phyloP scores from a whole-genome alignment of 192 early-diverging fungal species.

The Coemansia sp. region DNA sequence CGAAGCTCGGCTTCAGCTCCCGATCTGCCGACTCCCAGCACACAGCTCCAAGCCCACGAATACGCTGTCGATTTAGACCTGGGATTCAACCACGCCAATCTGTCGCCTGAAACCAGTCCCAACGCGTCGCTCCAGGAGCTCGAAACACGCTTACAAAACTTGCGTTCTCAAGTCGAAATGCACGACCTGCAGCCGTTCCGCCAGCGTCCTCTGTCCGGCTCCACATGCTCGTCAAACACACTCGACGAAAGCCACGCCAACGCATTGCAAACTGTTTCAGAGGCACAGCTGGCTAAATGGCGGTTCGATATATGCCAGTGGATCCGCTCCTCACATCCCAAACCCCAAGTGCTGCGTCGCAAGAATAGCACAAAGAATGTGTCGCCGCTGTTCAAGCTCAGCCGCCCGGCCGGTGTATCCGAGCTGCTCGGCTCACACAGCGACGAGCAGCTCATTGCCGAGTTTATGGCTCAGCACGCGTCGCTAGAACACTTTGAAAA shows the following conservation, averaged over 20 bases:
- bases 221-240: conserved; percentile 5
- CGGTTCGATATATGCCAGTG: conserved; percentile 35
- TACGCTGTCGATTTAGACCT: conserved; percentile 8
- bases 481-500: conserved; percentile 25
- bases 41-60: not conserved
- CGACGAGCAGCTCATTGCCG: conserved; percentile 16
- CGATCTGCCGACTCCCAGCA: not conserved
- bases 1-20: not conserved
- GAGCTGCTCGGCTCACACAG: conserved; percentile 34
- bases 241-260: not conserved
- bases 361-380: conserved; percentile 6
- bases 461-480: conserved; percentile 33
- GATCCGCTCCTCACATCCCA: conserved; percentile 21
- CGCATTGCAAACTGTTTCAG: not conserved
- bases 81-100: not conserved
- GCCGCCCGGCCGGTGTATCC: conserved; percentile 16
- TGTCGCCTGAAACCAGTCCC: not conserved
- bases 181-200: not conserved
- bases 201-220: not conserved
- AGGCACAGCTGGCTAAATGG: not conserved
- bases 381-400: conserved; percentile 26
- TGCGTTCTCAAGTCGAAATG: not conserved
- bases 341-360: conserved; percentile 29
- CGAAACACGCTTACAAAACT: conserved; percentile 1
- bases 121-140: conserved; percentile 7